A percentile compares a stretch with the other conserved stretches of the same genome.
These are phyloP conservation scores for Mallotus japonicus DNA, from an alignment of 441 rosid genomes.

Conservation along the genomic window DNA sequence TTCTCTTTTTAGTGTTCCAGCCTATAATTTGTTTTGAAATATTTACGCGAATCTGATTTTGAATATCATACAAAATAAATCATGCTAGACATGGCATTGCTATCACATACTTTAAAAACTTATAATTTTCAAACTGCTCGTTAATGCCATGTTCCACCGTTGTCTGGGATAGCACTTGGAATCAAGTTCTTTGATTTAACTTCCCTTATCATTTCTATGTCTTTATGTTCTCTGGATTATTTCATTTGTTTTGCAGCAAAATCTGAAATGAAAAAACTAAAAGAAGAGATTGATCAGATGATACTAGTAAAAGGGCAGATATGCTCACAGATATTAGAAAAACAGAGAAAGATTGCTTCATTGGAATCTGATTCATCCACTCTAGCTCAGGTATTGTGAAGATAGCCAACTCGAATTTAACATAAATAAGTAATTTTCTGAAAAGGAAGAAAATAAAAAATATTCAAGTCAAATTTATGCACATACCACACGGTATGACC, in stretches of 20 bases:
- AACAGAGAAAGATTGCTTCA: slow-evolving; percentile 50
- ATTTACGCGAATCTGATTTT: neutral
- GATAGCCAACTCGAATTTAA: neutral
- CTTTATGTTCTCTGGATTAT: neutral
- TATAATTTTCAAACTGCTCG: neutral
- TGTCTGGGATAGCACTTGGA: neutral
- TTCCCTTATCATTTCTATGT: neutral
- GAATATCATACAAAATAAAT: neutral
- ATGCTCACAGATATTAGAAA: slow-evolving; percentile 54
- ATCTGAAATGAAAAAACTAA: slow-evolving; percentile 42
- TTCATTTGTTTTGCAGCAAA: slow-evolving; percentile 41
- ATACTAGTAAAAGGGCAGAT: slow-evolving; percentile 48
- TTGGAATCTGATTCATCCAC: slow-evolving; percentile 59
- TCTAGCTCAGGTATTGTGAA: slow-evolving; percentile 48
- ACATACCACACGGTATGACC: neutral
- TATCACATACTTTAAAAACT: neutral
- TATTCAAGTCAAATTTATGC: neutral
- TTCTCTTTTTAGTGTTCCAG: neutral
- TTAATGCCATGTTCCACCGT: neutral
- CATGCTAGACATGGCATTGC: neutral
- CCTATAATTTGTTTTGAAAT: neutral
- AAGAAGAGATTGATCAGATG: slow-evolving; percentile 54
- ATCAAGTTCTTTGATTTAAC: slow-evolving; percentile 1
- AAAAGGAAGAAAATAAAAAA: neutral
- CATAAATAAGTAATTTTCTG: neutral